Conservation (phyloP, 1,139 yeast species). For the Spencermartinsiella ligniputridi region DNA sequence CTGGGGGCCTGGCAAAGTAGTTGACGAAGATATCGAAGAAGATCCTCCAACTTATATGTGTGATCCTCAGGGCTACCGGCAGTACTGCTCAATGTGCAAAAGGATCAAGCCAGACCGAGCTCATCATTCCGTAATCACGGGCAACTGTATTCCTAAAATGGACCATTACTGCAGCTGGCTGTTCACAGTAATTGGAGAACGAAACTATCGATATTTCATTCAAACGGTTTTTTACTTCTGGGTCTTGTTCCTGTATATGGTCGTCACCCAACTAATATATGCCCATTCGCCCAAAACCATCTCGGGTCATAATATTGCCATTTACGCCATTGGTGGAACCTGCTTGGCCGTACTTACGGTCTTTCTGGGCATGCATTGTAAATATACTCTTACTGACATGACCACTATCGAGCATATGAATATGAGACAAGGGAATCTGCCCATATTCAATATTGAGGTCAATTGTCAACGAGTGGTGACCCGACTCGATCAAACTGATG, state of each 20-base stretch:
- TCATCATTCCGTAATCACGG: constrained; percentile 76
- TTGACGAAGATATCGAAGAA: constrained; percentile 5
- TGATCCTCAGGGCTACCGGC: constrained; percentile 43
- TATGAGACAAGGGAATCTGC: constrained; percentile 21
- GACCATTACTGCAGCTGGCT: constrained; percentile 95
- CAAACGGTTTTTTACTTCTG: constrained; percentile 61
- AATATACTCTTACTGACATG: constrained; percentile 26
- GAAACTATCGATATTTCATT: constrained; percentile 68
- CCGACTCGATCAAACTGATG: constrained; percentile 18
- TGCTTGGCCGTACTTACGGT: constrained; percentile 24
- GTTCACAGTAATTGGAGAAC: constrained; percentile 74
- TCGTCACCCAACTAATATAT: constrained; percentile 30
- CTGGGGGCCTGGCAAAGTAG: constrained; percentile 35
- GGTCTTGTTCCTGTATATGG: constrained; percentile 38
- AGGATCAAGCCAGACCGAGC: constrained; percentile 82
- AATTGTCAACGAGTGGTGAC: constrained; percentile 27
- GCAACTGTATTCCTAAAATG: constrained; percentile 57
- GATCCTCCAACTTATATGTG: constrained; percentile 31
- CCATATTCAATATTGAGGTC: constrained; percentile 28
- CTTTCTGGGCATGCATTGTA: constrained; percentile 29
- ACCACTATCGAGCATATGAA: constrained; percentile 37
- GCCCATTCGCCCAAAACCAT: constrained; percentile 20
- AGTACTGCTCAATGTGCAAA: constrained; percentile 67
- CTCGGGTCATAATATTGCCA: constrained; percentile 30
- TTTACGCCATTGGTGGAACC: constrained; percentile 29